Percentiles rank a stretch among this genome's conserved stretches.
phyloP scores from a whole-genome alignment of 768 basidiomycete genomes.

The Plicaturopsis crispa region DNA sequence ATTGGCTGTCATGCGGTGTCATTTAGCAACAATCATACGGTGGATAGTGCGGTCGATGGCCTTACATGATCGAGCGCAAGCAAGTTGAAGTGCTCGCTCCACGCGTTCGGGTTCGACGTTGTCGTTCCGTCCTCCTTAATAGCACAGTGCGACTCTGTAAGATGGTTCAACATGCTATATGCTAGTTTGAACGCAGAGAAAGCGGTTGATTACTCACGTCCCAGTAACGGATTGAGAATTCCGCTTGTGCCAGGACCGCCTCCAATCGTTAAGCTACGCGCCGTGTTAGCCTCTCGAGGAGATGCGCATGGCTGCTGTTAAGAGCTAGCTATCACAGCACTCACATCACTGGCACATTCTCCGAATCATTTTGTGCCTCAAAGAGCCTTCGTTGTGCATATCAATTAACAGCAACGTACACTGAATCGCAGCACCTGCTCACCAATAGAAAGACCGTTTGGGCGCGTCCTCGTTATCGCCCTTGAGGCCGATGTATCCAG shows the following conservation, averaged over 20 bases:
- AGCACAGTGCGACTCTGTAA: conserved; percentile 20
- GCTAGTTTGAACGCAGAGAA: too few relatives aligned
- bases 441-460: conserved; percentile 18
- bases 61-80: conserved; percentile 18
- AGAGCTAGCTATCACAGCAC: neutral
- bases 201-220: too few relatives aligned
- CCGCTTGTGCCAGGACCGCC: conserved; percentile 27
- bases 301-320: neutral
- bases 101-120: conserved; percentile 18
- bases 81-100: conserved; percentile 18
- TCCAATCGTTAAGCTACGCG: conserved; percentile 21
- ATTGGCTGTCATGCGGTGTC: conserved; percentile 20
- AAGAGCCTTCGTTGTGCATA: too few relatives aligned
- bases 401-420: too few relatives aligned
- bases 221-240: conserved; percentile 18
- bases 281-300: too few relatives aligned
- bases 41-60: too few relatives aligned
- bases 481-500: conserved; percentile 22
- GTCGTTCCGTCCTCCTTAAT: conserved; percentile 14
- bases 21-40: too few relatives aligned
- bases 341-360: conserved; percentile 24
- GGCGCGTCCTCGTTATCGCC: conserved; percentile 18
- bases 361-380: conserved; percentile 18
- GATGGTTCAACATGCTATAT: too few relatives aligned
- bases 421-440: too few relatives aligned